Evolutionary conservation across 495 filamentous ascomycete species (phyloP), one percentile per base, ranked within the genome.

Genomic region (Neurospora cerealis): DNA sequence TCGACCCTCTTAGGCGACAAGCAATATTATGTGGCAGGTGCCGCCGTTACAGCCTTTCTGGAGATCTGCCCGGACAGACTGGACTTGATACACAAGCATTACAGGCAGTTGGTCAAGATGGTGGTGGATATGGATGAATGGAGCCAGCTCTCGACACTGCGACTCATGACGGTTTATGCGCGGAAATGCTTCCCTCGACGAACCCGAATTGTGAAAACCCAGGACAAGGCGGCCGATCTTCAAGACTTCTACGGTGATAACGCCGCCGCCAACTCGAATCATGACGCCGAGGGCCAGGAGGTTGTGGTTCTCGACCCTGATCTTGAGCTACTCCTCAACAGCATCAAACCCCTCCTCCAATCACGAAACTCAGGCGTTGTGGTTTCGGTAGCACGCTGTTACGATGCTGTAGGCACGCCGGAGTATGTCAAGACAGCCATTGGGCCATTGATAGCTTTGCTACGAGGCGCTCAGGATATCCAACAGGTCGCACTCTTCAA

Each of bases 81-180:
- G 70, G 93, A 95, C 78, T 81, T 98, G 62, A 89, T 99, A 71
- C 96, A 99, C 82, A 90, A 92, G 77, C 92, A 95, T 79, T 99
- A 98, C 79, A 88, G 93, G 74, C 85, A 87, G 69, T 82, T 99
- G 62, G 89, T 95, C 48, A 93, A 89, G 81, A 97, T 97, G 85
- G 83, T 98, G 38, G 93, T 98, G 37, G 96, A 98, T 78, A 99
- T 99, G 96, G 96, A 99, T 82, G 96, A 99, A 81, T 99, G 96
- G 96, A 91, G 93, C 62, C 96, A 99, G 81, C 81, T 98, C 3
- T 91, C 92, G 0, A 92, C 92, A 11, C 76, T 98, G 76, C 88
- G 89, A 66, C 82, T 98, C 73, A 89, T 98, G 88, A 91, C 90
- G 6, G 80, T 90, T 36, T 99, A 99, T 77, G 90, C 93, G 6